Conservation (phyloP, 345 rosid genomes). For the Euphorbia lathyris region DNA sequence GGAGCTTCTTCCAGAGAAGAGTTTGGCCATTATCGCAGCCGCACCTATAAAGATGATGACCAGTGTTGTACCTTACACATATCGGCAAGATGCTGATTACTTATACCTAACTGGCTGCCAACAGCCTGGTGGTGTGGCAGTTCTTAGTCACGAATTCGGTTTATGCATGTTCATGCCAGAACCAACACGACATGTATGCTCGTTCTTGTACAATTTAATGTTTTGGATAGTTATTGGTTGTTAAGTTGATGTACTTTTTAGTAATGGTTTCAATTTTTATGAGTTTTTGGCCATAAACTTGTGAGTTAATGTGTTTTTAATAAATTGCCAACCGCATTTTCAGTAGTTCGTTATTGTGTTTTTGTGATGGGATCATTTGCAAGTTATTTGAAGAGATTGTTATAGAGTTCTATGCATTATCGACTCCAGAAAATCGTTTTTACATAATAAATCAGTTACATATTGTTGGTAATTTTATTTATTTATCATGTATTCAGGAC, state of each 20-base stretch:
- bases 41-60: constrained; percentile 97
- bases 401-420: constrained; percentile 5
- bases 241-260: constrained; percentile 7
- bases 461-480: neutral
- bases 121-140: constrained; percentile 93
- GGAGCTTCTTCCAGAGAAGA: constrained; percentile 72
- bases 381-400: constrained; percentile 5
- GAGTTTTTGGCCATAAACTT: neutral
- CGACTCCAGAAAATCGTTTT: neutral
- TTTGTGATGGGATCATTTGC: neutral
- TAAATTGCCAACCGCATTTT: neutral
- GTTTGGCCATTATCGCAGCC: constrained; percentile 80
- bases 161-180: constrained; percentile 99
- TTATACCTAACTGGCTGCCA: constrained; percentile 86
- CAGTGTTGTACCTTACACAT: constrained; percentile 85
- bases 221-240: neutral
- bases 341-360: no score
- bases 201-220: neutral
- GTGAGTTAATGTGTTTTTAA: constrained; percentile 7
- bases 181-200: constrained; percentile 63
- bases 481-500: constrained; percentile 47
- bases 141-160: constrained; percentile 65
- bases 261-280: neutral
- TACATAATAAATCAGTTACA: neutral
- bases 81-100: constrained; percentile 87